Evolutionary conservation across 1,284 basidiomycete species (phyloP).

Genomic region (Fistulinella staudtii): DNA sequence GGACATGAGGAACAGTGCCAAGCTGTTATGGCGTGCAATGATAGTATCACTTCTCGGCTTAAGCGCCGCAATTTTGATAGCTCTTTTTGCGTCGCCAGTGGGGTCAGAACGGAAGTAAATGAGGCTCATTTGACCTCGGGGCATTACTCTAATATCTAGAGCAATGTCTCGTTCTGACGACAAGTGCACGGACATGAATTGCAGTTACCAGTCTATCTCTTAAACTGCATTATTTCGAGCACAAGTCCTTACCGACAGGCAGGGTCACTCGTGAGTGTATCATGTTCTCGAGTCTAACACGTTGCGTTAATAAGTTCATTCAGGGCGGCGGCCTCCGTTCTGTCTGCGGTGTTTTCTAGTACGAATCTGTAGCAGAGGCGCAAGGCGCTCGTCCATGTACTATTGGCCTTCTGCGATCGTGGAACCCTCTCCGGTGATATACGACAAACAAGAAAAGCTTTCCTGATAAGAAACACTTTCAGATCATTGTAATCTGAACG

Average conservation of each 20-base stretch:
- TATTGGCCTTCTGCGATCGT: not conserved
- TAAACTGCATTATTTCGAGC: conserved; percentile 56
- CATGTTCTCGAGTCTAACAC: not conserved
- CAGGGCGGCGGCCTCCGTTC: conserved; percentile 50
- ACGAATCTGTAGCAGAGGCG: conserved; percentile 40
- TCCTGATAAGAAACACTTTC: conserved; percentile 51
- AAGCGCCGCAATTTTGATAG: too few species aligned
- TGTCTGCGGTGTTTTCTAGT: conserved; percentile 57
- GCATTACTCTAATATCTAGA: too few species aligned
- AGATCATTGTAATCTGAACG: conserved; percentile 38
- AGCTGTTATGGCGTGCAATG: too few species aligned
- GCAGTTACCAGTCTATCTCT: conserved; percentile 36
- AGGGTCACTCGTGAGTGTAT: conserved; percentile 50
- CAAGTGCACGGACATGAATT: conserved; percentile 36
- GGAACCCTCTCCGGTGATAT: conserved; percentile 39
- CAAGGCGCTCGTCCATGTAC: conserved; percentile 34
- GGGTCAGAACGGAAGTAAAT: too few species aligned
- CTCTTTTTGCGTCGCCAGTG: too few species aligned
- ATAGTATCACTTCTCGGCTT: too few species aligned
- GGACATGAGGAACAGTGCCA: too few species aligned
- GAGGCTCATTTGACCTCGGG: too few species aligned
- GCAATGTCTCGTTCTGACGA: too few species aligned
- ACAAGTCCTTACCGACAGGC: conserved; percentile 42
- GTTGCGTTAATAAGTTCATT: conserved; percentile 1
- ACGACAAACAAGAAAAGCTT: conserved; percentile 37